Base-by-base conservation (phyloP, 2,329 filamentous ascomycete genomes). In the Fusarium verticillioides region DNA sequence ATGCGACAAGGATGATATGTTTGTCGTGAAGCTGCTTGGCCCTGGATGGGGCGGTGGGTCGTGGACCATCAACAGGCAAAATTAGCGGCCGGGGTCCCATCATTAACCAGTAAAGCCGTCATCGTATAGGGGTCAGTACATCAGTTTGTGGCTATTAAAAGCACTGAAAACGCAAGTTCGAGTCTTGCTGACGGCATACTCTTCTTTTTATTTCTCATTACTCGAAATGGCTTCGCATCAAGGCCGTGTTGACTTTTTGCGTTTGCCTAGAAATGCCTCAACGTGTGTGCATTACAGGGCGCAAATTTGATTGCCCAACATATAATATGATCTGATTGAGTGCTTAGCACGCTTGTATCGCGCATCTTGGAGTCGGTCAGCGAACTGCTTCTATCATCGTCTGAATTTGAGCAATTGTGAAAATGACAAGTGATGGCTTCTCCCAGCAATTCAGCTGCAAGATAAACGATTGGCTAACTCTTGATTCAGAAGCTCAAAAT, bases 101-200 rank as follows among this genome's bases (percentile, higher is more conserved):
- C 39, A 21, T 50, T 12, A 32, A 49, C n/a, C 43, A 46, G 12
- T 12, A 3, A 52, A 19, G 64, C 64, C 64, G 64, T 67, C 64
- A 67, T 67, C 64, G 64, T 67, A 67, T 67, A 67, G 64, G 64
- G 64, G 64, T 67, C 43, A 67, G 64, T 66, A 66, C 62, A 66
- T 66, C 64, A 66, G 64, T 66, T 66, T 66, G 64, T 66, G 62
- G 64, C 53, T 66, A 10, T 66, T 46, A 8, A 36, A 66, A 66
- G 39, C 64, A 66, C 64, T 66, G 64, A 66, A 66, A 66, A 66
- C 64, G 64, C 64, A 66, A 66, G 64, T 66, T 66, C 64, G 62
- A 66, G 64, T 66, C 64, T 66, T 66, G 64, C 64, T 66, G 64
- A 66, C 64, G 64, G 64, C 64, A 66, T 50, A 36, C 2, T 37